phyloP scores from a whole-genome alignment of 345 rosid species.

The Corchorus capsularis region DNA sequence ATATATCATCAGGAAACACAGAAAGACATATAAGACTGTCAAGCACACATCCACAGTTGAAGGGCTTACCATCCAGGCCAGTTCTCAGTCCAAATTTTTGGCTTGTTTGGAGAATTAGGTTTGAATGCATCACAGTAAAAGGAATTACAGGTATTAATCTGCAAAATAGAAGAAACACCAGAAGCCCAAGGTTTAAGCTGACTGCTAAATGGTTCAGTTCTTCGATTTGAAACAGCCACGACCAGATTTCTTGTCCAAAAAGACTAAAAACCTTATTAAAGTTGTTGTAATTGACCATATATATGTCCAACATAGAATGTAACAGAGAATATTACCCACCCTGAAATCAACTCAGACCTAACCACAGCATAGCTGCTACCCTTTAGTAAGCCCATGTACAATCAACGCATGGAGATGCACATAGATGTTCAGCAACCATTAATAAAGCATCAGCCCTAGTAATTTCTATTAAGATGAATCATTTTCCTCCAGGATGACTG shows the following conservation, averaged over 20 bases:
- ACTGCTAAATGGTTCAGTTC: not conserved
- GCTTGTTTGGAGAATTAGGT: slow-evolving; percentile 78
- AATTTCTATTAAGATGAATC: not conserved
- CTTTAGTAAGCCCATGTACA: not conserved
- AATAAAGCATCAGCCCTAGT: not conserved
- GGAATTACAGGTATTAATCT: slow-evolving; percentile 81
- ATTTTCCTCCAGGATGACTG: not conserved
- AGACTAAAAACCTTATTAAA: not conserved
- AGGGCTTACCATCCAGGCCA: slow-evolving; percentile 97
- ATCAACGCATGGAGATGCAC: not conserved
- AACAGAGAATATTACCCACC: not conserved
- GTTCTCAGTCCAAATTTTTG: slow-evolving; percentile 98
- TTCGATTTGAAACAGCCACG: not conserved
- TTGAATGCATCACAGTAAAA: slow-evolving; percentile 84
- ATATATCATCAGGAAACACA: not conserved
- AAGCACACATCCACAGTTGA: not conserved
- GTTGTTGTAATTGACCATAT: not conserved
- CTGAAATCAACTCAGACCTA: not conserved
- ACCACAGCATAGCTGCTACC: not conserved
- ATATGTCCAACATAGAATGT: not conserved
- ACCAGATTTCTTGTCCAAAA: not conserved
- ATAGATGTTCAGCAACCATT: not conserved
- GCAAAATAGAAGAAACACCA: slow-evolving; percentile 27
- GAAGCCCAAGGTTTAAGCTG: not conserved
- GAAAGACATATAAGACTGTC: not conserved